phyloP scores from a whole-genome alignment of 495 filamentous ascomycete species.

The Melanomma pulvis-pyrius region DNA sequence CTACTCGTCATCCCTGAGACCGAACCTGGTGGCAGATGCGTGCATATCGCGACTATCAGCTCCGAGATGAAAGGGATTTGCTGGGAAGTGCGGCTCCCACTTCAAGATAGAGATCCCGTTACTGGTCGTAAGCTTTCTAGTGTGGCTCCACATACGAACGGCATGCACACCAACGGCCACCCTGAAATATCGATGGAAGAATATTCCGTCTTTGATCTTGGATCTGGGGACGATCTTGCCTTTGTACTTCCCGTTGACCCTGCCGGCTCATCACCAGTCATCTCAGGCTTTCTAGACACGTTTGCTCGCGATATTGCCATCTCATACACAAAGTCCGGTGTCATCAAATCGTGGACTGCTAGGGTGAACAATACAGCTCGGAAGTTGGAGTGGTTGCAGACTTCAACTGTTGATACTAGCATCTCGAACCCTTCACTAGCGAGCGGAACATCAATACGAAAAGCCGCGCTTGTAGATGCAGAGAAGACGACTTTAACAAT shows the following conservation, averaged over 20 bases:
- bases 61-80: conserved; percentile 82
- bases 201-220: conserved; percentile 73
- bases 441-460: conserved; percentile 84
- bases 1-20: conserved; percentile 74
- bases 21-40: conserved; percentile 50
- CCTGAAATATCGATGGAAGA: conserved; percentile 56
- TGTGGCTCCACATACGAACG: conserved; percentile 26
- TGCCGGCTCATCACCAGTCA: conserved; percentile 69
- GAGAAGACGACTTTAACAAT: conserved; percentile 79
- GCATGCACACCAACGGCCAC: conserved; percentile 42
- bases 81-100: conserved; percentile 73
- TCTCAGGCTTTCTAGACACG: conserved; percentile 81
- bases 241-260: conserved; percentile 91
- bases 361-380: conserved; percentile 61
- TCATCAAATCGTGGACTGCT: conserved; percentile 84
- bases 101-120: conserved; percentile 26
- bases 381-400: conserved; percentile 79
- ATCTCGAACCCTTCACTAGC: conserved; percentile 73
- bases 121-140: conserved; percentile 34
- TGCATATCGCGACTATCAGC: conserved; percentile 79
- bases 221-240: conserved; percentile 70
- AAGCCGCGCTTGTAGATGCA: conserved; percentile 79
- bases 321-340: conserved; percentile 76
- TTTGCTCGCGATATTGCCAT: conserved; percentile 89
- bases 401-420: conserved; percentile 80